phyloP scores from a whole-genome alignment of 2,329 filamentous ascomycete species.

The Colletotrichum brevisporum region DNA sequence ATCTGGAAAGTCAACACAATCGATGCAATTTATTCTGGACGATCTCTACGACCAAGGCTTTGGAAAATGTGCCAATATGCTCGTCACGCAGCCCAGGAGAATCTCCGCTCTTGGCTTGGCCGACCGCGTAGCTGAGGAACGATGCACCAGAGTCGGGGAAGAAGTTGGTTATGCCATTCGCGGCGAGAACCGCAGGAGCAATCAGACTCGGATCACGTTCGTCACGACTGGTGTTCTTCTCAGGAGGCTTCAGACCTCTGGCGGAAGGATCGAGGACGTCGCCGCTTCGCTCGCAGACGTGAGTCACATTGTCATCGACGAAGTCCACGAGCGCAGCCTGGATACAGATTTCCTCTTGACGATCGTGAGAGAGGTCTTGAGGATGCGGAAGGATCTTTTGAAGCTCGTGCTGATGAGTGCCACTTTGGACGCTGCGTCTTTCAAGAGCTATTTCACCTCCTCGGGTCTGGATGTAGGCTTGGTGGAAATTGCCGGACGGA shows the following conservation, averaged over 20 bases:
- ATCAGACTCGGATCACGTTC: conserved; percentile 89
- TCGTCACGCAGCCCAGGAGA: conserved; percentile 94
- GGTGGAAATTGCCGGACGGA: conserved; percentile 90
- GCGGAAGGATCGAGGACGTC: conserved; percentile 84
- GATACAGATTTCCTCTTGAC: conserved; percentile 96
- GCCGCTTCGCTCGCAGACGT: conserved; percentile 87
- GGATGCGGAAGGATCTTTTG: conserved; percentile 80
- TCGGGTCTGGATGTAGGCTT: conserved; percentile 78
- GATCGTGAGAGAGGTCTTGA: conserved; percentile 85
- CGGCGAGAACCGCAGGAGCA: conserved; percentile 84
- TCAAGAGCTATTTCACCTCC: conserved; percentile 85
- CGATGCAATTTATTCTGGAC: conserved; percentile 95
- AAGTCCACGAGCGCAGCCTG: conserved; percentile 94
- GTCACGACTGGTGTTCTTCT: conserved; percentile 96
- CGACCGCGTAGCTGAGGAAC: conserved; percentile 93
- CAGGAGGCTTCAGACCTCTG: conserved; percentile 90
- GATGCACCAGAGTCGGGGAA: conserved; percentile 84
- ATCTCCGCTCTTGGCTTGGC: conserved; percentile 96
- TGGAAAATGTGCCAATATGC: conserved; percentile 86
- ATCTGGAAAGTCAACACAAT: conserved; percentile 96
- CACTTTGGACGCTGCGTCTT: conserved; percentile 89
- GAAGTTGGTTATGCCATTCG: conserved; percentile 95
- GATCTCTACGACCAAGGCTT: conserved; percentile 84
- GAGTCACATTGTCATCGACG: conserved; percentile 95
- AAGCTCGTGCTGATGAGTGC: conserved; percentile 97